phyloP scores from a whole-genome alignment of 2,329 filamentous ascomycete species.

The Parascedosporium putredinis region DNA sequence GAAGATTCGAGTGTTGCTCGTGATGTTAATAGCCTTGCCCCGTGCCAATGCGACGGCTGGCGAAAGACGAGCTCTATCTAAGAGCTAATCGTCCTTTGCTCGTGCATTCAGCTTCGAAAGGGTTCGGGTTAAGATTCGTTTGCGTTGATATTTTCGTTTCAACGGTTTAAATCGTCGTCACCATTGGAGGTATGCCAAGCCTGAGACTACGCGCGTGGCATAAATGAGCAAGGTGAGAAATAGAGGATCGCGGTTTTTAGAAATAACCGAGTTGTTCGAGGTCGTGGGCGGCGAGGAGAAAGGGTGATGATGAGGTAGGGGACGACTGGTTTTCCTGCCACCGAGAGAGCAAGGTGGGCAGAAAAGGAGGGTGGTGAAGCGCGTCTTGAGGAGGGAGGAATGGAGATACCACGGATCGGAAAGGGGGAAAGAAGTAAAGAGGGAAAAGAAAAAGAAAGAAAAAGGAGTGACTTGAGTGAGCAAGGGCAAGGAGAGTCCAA shows the following conservation, averaged over 20 bases:
- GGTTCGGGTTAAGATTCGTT: not conserved
- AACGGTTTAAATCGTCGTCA: not conserved
- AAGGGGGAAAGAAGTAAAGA: slow-evolving; percentile 10
- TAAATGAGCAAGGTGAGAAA: no score
- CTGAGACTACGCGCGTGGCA: no score
- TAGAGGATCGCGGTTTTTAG: no score
- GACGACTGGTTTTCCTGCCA: not conserved
- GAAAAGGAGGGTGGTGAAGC: not conserved
- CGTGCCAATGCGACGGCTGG: slow-evolving; percentile 17
- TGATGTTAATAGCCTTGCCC: slow-evolving; percentile 12
- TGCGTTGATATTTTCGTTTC: no score
- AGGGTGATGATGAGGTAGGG: no score
- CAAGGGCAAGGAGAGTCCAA: not conserved
- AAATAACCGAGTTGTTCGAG: no score
- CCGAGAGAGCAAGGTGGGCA: not conserved
- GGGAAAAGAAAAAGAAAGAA: slow-evolving; percentile 15
- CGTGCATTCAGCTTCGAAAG: slow-evolving; percentile 6
- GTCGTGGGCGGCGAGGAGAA: not conserved
- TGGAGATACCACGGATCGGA: slow-evolving; percentile 4
- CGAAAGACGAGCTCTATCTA: slow-evolving; percentile 21
- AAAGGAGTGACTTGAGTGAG: slow-evolving; percentile 31
- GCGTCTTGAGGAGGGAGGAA: not conserved
- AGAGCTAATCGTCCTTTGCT: slow-evolving; percentile 21
- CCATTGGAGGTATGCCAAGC: no score
- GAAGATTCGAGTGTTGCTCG: not conserved